Conservation (phyloP, 2,329 filamentous ascomycete species). For the Colletotrichum noveboracense region DNA sequence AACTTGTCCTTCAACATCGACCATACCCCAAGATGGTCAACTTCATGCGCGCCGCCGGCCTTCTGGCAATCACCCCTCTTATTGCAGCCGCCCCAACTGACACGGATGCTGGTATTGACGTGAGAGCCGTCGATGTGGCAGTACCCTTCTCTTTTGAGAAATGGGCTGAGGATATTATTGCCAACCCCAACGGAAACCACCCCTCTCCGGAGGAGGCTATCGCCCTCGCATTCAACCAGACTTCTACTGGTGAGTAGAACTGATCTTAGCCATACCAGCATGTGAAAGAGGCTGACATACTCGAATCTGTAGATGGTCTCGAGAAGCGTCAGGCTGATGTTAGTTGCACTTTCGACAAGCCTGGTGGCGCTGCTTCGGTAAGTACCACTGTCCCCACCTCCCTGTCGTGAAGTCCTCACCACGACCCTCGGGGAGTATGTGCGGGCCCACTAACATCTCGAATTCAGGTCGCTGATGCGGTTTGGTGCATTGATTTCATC, state of each 20-base stretch:
- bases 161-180: conserved; percentile 14
- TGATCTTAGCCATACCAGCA: too few species aligned
- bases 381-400: neutral
- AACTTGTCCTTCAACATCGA: neutral
- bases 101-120: neutral
- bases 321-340: conserved; percentile 11
- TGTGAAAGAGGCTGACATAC: neutral
- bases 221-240: conserved; percentile 8
- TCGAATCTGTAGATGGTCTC: neutral
- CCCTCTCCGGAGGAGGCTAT: conserved; percentile 8
- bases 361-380: neutral
- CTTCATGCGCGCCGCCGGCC: neutral
- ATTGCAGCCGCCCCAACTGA: neutral
- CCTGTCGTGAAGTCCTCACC: neutral
- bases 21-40: neutral
- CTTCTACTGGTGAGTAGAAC: neutral
- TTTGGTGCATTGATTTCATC: conserved; percentile 16
- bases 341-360: neutral
- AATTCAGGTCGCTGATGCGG: neutral
- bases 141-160: conserved; percentile 13
- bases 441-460: neutral
- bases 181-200: conserved; percentile 5
- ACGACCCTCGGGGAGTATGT: neutral
- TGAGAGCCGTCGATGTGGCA: neutral
- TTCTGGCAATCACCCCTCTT: neutral